These are phyloP conservation scores for Mrakia gelida DNA, from an alignment of 768 basidiomycete genomes.

Conservation along the genomic window DNA sequence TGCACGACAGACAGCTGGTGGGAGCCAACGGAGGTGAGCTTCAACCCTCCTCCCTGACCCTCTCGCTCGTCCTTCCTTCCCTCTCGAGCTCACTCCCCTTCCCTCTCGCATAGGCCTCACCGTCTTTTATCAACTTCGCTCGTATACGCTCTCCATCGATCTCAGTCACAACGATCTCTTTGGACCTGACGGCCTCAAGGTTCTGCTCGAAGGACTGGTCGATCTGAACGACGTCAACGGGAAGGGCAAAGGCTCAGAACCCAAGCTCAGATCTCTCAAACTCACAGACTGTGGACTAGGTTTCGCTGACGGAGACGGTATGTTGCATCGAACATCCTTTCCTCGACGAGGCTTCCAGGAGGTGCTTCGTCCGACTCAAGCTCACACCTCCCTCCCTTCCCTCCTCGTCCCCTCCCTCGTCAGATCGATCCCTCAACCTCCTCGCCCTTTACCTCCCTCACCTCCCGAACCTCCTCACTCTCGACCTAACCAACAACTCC, in stretches of 20 bases:
- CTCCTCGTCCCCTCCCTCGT: neutral
- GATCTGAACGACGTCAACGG: neutral
- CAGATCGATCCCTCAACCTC: constrained; percentile 8
- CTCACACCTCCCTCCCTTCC: neutral
- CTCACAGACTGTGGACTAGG: constrained; percentile 17
- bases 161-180: constrained; percentile 25
- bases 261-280: constrained; percentile 1
- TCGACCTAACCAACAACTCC: constrained; percentile 25
- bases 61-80: neutral
- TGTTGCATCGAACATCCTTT: no score
- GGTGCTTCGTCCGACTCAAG: neutral
- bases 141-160: constrained; percentile 22
- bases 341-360: no score
- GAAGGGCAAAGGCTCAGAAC: neutral
- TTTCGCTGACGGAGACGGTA: neutral
- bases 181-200: constrained; percentile 11
- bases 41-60: neutral
- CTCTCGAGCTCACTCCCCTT: neutral
- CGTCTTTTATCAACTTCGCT: constrained; percentile 16
- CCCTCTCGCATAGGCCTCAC: constrained; percentile 1
- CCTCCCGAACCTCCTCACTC: neutral
- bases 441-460: constrained; percentile 3
- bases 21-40: constrained; percentile 22
- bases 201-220: constrained; percentile 4
- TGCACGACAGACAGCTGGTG: constrained; percentile 24